Percentiles rank a stretch among this genome's conserved stretches.
Evolutionary conservation across 352 stramenopile genomes (phyloP).

Genomic region (Phytophthora gonapodyides): DNA sequence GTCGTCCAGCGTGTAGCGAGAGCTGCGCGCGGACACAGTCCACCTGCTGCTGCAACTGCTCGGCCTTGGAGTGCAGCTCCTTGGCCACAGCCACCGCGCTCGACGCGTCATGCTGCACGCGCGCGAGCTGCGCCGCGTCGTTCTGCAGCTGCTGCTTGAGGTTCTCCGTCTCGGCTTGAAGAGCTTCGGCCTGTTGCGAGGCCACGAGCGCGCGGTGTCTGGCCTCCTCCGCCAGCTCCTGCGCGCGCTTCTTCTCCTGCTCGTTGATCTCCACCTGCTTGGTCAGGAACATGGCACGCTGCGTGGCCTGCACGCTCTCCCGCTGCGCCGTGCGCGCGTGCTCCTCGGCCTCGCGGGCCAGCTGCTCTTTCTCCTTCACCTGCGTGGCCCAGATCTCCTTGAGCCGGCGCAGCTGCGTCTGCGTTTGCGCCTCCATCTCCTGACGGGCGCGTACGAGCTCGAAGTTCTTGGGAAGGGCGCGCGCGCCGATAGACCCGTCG

Average conservation of each 20-base stretch:
- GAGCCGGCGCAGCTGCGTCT: slow-evolving; percentile 54
- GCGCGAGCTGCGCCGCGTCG: slow-evolving; percentile 70
- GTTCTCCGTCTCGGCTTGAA: slow-evolving; percentile 76
- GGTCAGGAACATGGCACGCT: slow-evolving; percentile 66
- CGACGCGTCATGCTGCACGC: slow-evolving; percentile 71
- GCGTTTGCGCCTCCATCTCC: slow-evolving; percentile 77
- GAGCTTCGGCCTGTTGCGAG: slow-evolving; percentile 68
- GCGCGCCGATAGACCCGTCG: slow-evolving; percentile 42
- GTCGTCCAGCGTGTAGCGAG: slow-evolving; percentile 70
- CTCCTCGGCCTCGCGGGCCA: slow-evolving; percentile 72
- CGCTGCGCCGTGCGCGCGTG: slow-evolving; percentile 71
- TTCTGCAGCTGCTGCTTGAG: slow-evolving; percentile 76
- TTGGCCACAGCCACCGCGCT: slow-evolving; percentile 67
- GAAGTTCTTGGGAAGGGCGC: slow-evolving; percentile 84
- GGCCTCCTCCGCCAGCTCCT: slow-evolving; percentile 73
- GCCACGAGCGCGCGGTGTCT: slow-evolving; percentile 58
- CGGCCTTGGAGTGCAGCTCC: slow-evolving; percentile 70
- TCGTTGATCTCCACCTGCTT: slow-evolving; percentile 87
- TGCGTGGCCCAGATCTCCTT: slow-evolving; percentile 62
- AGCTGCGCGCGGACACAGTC: slow-evolving; percentile 78
- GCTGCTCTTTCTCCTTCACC: slow-evolving; percentile 73
- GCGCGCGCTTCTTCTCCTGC: slow-evolving; percentile 74
- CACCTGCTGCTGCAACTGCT: slow-evolving; percentile 77
- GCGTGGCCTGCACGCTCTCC: slow-evolving; percentile 74
- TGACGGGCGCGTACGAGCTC: slow-evolving; percentile 84